Percentiles rank a stretch among this genome's conserved stretches.
phyloP scores from a whole-genome alignment of 495 filamentous ascomycete genomes.

The Lasiosphaeriaceae sp. region DNA sequence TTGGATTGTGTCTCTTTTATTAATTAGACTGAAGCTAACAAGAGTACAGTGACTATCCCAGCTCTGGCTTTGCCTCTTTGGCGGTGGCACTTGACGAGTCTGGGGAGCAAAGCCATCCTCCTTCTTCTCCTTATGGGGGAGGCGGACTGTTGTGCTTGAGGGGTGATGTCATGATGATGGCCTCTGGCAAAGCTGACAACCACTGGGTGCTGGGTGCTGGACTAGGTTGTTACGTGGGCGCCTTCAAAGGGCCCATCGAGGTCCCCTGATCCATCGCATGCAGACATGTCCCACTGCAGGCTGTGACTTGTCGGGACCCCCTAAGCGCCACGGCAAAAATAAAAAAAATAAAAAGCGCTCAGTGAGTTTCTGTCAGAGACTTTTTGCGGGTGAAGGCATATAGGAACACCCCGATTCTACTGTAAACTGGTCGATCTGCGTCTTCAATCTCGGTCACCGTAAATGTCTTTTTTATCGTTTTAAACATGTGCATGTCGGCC shows the following conservation, averaged over 20 bases:
- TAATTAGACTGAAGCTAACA: no score
- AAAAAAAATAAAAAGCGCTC: neutral
- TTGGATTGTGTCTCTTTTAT: neutral
- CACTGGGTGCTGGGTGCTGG: no score
- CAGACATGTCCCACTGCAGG: neutral
- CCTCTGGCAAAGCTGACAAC: neutral
- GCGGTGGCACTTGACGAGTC: no score
- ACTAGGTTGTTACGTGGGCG: neutral
- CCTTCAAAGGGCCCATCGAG: neutral
- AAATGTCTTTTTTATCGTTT: constrained; percentile 61
- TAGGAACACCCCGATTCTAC: constrained; percentile 60
- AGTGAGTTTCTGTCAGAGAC: neutral
- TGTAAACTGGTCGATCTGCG: constrained; percentile 56
- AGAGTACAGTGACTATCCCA: no score
- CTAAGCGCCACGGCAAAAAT: neutral
- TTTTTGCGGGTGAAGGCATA: constrained; percentile 54
- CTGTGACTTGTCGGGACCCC: neutral
- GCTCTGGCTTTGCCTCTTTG: no score
- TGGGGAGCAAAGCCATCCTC: no score
- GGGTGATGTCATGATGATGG: neutral
- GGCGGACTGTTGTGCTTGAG: no score
- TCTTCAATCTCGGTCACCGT: constrained; percentile 59
- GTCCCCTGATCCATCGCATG: neutral
- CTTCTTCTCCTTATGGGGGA: no score
- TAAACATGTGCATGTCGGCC: constrained; percentile 70